Percentiles rank a stretch among this genome's conserved stretches.
Conservation (phyloP, 805 yeast genomes). For the Tetrapisispora arboricola region DNA sequence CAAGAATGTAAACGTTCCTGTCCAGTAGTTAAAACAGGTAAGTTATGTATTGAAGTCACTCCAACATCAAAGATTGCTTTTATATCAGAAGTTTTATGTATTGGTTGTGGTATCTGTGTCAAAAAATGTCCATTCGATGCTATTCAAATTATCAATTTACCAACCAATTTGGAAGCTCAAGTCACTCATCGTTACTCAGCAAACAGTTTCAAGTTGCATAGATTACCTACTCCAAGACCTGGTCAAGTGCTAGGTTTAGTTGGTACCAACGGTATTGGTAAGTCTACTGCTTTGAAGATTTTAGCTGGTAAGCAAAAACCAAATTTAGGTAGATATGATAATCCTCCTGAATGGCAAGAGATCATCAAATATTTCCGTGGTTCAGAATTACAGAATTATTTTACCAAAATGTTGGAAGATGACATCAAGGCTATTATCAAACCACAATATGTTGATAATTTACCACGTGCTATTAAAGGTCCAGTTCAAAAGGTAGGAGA, state of each 20-base stretch:
- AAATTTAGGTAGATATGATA: slow-evolving; percentile 85
- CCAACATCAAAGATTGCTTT: slow-evolving; percentile 89
- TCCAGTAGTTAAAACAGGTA: slow-evolving; percentile 97
- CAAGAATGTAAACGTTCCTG: slow-evolving; percentile 96
- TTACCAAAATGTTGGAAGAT: slow-evolving; percentile 89
- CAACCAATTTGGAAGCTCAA: slow-evolving; percentile 85
- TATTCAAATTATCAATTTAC: slow-evolving; percentile 87
- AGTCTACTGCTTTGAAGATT: slow-evolving; percentile 92
- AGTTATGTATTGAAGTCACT: slow-evolving; percentile 90
- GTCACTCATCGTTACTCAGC: slow-evolving; percentile 97
- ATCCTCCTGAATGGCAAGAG: slow-evolving; percentile 97
- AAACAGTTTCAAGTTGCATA: slow-evolving; percentile 91
- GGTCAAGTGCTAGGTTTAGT: slow-evolving; percentile 97
- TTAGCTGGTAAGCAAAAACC: slow-evolving; percentile 97
- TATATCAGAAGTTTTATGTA: slow-evolving; percentile 87
- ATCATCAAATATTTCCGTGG: slow-evolving; percentile 89
- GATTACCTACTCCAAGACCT: slow-evolving; percentile 97
- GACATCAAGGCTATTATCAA: slow-evolving; percentile 92
- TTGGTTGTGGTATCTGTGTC: slow-evolving; percentile 99
- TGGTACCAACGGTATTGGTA: slow-evolving; percentile 99
- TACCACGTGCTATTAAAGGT: slow-evolving; percentile 92
- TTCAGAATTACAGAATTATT: slow-evolving; percentile 91
- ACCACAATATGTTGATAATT: slow-evolving; percentile 97
- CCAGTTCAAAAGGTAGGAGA: slow-evolving; percentile 81
- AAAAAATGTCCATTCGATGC: slow-evolving; percentile 98